A percentile compares a stretch with the other conserved stretches of the same genome.
Conservation (phyloP, 495 filamentous ascomycete genomes). For the Aspergillus egyptiacus region DNA sequence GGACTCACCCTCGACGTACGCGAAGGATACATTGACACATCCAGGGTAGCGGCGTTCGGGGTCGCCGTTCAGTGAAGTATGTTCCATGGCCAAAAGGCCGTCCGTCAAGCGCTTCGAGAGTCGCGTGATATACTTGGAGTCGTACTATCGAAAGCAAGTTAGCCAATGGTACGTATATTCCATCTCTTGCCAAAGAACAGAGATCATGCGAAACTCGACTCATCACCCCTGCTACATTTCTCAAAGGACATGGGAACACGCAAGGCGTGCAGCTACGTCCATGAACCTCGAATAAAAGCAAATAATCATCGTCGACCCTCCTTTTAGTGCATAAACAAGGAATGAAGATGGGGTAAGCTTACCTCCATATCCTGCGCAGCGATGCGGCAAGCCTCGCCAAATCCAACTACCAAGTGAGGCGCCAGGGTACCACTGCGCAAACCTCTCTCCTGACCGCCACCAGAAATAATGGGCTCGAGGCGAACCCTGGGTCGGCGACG, state of each 20-base stretch:
- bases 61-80: conserved; percentile 88
- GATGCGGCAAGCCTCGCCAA: conserved; percentile 92
- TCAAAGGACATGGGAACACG: conserved; percentile 40
- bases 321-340: conserved; percentile 8
- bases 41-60: conserved; percentile 80
- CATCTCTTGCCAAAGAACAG: neutral
- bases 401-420: conserved; percentile 81
- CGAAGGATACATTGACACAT: conserved; percentile 97
- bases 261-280: conserved; percentile 38
- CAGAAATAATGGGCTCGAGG: conserved; percentile 91
- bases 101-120: conserved; percentile 79
- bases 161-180: neutral
- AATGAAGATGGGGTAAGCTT: conserved; percentile 35
- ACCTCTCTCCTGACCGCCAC: conserved; percentile 92
- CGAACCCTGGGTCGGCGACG: conserved; percentile 86
- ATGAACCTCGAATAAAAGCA: conserved; percentile 39
- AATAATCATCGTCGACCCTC: conserved; percentile 47
- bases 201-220: conserved; percentile 16
- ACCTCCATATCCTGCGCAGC: conserved; percentile 84
- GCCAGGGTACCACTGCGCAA: conserved; percentile 90
- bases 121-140: conserved; percentile 70
- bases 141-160: conserved; percentile 57
- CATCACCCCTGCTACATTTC: conserved; percentile 49
- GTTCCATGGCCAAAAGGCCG: conserved; percentile 80
- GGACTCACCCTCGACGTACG: conserved; percentile 96